phyloP scores from a whole-genome alignment of 2,329 filamentous ascomycete species.

The Hypomyces rosellus region DNA sequence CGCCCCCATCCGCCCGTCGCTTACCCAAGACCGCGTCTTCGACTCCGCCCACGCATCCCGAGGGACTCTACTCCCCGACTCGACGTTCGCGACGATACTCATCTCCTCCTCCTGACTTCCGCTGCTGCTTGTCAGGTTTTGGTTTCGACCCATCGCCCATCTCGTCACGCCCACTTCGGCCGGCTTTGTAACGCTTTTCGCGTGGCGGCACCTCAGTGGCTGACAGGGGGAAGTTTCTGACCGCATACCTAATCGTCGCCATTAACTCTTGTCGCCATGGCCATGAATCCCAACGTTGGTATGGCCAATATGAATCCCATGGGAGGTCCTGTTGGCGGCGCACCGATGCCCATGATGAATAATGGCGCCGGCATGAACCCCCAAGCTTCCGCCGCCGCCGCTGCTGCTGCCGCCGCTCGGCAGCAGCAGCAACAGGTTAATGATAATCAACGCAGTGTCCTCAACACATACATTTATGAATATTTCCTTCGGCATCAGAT shows the following conservation, averaged over 20 bases:
- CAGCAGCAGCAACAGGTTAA: conserved; percentile 37
- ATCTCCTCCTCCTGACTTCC: neutral
- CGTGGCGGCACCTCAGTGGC: conserved; percentile 29
- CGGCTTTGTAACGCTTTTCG: conserved; percentile 26
- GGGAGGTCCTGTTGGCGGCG: conserved; percentile 58
- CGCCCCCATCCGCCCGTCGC: neutral
- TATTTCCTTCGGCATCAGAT: conserved; percentile 84
- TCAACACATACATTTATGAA: conserved; percentile 88
- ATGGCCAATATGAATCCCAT: conserved; percentile 67
- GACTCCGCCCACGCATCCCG: neutral
- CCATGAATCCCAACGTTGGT: conserved; percentile 55
- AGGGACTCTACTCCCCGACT: neutral
- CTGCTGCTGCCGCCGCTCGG: no score
- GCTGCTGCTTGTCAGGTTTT: neutral
- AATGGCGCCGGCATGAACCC: conserved; percentile 39
- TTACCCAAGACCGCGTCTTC: conserved; percentile 9
- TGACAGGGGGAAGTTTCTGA: conserved; percentile 17
- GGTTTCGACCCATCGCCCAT: conserved; percentile 13
- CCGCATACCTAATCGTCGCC: conserved; percentile 14
- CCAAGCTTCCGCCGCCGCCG: conserved; percentile 24
- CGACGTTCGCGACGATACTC: conserved; percentile 5
- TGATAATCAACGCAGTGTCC: conserved; percentile 47
- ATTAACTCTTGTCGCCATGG: conserved; percentile 18
- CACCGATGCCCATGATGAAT: conserved; percentile 61
- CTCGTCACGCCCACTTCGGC: conserved; percentile 28